A percentile compares a stretch with the other conserved stretches of the same genome.
Evolutionary conservation across 768 basidiomycete species (phyloP).

Genomic region (Tricholomella constricta): DNA sequence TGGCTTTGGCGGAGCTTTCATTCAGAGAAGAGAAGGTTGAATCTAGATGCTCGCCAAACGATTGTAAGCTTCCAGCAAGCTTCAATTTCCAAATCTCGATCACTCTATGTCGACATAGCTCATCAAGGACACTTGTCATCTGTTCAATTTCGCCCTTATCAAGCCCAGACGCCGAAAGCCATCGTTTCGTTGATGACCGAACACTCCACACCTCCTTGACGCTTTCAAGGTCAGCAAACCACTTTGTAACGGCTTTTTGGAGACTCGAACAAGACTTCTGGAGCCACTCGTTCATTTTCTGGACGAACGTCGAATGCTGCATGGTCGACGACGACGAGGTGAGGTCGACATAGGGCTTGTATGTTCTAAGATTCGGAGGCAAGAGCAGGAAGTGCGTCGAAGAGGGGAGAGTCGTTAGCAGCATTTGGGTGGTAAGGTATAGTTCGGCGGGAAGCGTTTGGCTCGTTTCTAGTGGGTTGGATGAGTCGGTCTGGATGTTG

Average conservation of each 20-base stretch:
- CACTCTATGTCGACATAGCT: conserved; percentile 54
- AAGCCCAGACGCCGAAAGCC: conserved; percentile 48
- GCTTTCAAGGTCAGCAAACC: conserved; percentile 60
- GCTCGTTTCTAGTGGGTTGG: conserved; percentile 18
- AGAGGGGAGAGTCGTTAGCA: conserved; percentile 77
- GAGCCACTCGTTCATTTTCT: conserved; percentile 68
- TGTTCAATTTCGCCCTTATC: conserved; percentile 45
- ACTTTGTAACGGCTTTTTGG: conserved; percentile 46
- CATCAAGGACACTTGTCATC: conserved; percentile 52
- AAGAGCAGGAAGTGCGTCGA: conserved; percentile 81
- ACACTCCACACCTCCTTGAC: conserved; percentile 74
- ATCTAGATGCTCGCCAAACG: conserved; percentile 46
- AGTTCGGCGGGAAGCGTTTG: conserved; percentile 49
- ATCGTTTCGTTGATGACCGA: conserved; percentile 51
- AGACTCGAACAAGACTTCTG: conserved; percentile 48
- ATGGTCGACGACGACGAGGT: conserved; percentile 57
- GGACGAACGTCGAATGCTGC: conserved; percentile 41
- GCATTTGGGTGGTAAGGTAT: conserved; percentile 62
- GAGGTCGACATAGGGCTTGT: conserved; percentile 85
- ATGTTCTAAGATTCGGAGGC: conserved; percentile 67
- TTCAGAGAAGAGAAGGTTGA: conserved; percentile 37
- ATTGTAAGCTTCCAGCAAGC: conserved; percentile 44
- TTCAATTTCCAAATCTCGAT: conserved; percentile 58
- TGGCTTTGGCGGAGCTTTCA: conserved; percentile 24
- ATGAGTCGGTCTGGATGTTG: conserved; percentile 58